Percentiles rank a stretch among this genome's conserved stretches.
Evolutionary conservation across 345 rosid species (phyloP).

Genomic region (Erucastrum elatum): DNA sequence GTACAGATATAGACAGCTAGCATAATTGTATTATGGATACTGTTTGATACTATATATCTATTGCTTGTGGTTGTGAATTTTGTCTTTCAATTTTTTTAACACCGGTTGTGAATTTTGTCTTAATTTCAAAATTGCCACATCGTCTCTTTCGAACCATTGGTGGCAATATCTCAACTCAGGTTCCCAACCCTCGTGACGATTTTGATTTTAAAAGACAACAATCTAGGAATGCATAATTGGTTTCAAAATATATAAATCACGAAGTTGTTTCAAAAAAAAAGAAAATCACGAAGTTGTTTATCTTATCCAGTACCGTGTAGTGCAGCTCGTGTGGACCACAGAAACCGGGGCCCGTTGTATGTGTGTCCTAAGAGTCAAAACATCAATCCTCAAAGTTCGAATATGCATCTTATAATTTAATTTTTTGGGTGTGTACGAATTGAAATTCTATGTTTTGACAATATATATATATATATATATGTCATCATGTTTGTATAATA

Average conservation of each 20-base stretch:
- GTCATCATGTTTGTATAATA: no score
- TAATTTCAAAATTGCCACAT: conserved; percentile 12
- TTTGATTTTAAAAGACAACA: neutral
- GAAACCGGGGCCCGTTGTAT: neutral
- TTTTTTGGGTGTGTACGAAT: neutral
- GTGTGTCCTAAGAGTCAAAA: conserved; percentile 28
- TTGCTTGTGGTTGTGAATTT: conserved; percentile 28
- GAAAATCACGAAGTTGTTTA: neutral
- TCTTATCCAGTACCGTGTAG: conserved; percentile 30
- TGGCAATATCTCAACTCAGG: conserved; percentile 19
- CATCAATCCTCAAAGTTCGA: conserved; percentile 32
- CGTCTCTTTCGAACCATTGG: conserved; percentile 7
- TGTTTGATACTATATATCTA: neutral
- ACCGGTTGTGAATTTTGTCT: conserved; percentile 31
- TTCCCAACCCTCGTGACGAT: conserved; percentile 20
- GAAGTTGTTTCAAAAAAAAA: neutral
- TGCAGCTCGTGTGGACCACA: conserved; percentile 32
- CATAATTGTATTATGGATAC: conserved; percentile 9
- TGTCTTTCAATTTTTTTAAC: no score
- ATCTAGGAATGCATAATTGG: neutral
- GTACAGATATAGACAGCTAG: conserved; percentile 33
- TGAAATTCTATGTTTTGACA: neutral
- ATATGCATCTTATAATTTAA: conserved; percentile 12
- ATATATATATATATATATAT: no score
- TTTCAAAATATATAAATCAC: neutral